Evolutionary conservation across 2,329 filamentous ascomycete species (phyloP).

Genomic region (Exophiala mesophila): DNA sequence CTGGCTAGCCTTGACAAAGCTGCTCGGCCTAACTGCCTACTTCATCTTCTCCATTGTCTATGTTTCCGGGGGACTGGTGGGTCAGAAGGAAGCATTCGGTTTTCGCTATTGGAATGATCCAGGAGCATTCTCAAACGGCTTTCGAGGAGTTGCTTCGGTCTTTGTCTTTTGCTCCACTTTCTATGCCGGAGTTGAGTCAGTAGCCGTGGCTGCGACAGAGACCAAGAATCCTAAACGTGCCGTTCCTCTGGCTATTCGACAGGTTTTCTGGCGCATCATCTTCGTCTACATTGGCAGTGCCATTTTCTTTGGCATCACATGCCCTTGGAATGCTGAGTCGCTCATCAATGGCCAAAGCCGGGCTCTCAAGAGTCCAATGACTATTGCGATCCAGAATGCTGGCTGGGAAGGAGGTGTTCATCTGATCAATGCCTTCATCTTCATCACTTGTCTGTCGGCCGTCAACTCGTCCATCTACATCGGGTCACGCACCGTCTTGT

Average conservation of each 20-base stretch:
- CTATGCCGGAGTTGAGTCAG: slow-evolving; percentile 36
- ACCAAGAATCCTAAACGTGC: slow-evolving; percentile 45
- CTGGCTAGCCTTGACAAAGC: slow-evolving; percentile 37
- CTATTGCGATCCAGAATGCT: slow-evolving; percentile 66
- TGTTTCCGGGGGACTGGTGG: slow-evolving; percentile 32
- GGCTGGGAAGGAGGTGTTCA: slow-evolving; percentile 69
- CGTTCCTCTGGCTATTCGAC: slow-evolving; percentile 40
- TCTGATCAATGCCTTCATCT: slow-evolving; percentile 72
- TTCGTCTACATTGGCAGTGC: slow-evolving; percentile 66
- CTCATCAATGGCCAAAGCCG: slow-evolving; percentile 59
- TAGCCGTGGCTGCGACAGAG: slow-evolving; percentile 41
- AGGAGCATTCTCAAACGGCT: slow-evolving; percentile 33
- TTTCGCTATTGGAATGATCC: slow-evolving; percentile 38
- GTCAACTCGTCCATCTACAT: slow-evolving; percentile 76
- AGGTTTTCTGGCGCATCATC: slow-evolving; percentile 40
- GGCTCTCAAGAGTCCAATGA: slow-evolving; percentile 68
- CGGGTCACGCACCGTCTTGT: slow-evolving; percentile 62
- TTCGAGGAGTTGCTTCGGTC: slow-evolving; percentile 34
- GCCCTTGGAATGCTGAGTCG: slow-evolving; percentile 61
- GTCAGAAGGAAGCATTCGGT: slow-evolving; percentile 24
- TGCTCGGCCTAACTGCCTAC: slow-evolving; percentile 12
- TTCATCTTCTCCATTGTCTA: slow-evolving; percentile 30
- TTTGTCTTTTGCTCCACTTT: slow-evolving; percentile 37
- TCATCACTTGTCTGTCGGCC: slow-evolving; percentile 66
- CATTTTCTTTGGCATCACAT: slow-evolving; percentile 70